A percentile compares a stretch with the other conserved stretches of the same genome.
These are phyloP conservation scores for Tilletia walkeri DNA, from an alignment of 1,284 basidiomycete genomes.

Conservation along the genomic window DNA sequence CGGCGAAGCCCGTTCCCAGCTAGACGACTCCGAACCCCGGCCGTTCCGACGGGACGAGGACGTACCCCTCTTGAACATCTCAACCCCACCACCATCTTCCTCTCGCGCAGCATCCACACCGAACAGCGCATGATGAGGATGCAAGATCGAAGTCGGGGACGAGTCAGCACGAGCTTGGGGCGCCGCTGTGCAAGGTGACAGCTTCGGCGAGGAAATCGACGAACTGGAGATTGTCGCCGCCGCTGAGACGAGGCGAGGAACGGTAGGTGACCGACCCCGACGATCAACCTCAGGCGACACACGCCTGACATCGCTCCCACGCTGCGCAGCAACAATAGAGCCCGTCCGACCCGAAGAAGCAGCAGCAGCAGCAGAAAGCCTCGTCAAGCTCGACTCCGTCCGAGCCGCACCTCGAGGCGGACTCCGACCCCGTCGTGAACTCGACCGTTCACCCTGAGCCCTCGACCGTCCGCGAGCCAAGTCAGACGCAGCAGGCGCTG, in stretches of 20 bases:
- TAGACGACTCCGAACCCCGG: neutral
- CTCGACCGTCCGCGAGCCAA: neutral
- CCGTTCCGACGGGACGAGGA: no score
- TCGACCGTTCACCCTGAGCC: slow-evolving; percentile 11
- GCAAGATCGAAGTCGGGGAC: neutral
- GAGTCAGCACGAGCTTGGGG: neutral
- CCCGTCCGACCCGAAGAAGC: no score
- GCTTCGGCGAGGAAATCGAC: neutral
- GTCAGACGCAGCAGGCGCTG: neutral
- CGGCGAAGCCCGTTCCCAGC: slow-evolving; percentile 15
- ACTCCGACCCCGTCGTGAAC: slow-evolving; percentile 6
- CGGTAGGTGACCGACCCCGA: slow-evolving; percentile 1
- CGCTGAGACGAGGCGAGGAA: neutral
- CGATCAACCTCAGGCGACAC: no score
- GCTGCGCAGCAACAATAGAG: no score
- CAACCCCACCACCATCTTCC: neutral
- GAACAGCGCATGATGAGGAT: slow-evolving; percentile 3
- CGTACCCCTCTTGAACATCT: no score
- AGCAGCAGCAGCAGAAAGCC: neutral
- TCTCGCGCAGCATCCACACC: neutral
- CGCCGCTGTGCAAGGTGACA: slow-evolving; percentile 7
- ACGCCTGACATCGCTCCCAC: no score
- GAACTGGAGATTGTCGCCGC: neutral
- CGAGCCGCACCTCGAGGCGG: slow-evolving; percentile 6
- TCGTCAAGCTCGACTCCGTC: neutral